Base-by-base conservation (phyloP, 805 yeast species). In the Dipodascus geniculatus region DNA sequence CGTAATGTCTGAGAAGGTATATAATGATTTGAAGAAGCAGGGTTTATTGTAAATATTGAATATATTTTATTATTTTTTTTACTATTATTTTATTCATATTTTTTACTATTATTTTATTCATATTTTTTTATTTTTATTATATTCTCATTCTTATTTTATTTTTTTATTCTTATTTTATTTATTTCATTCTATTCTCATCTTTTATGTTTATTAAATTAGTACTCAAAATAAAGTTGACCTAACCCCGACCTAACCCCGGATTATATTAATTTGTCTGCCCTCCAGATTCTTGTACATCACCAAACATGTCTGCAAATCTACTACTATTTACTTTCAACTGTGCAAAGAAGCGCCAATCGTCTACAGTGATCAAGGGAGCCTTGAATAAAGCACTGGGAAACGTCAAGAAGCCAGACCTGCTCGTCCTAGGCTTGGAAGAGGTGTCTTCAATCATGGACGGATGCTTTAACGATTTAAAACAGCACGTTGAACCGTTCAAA, bases 1-100 rank as follows among this genome's bases (percentile, higher is more conserved):
- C 64, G 96, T 87, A 16, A 85, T 91, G 95, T 78, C 85, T 33
- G 83, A 82, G 60, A 79, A 80, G 60, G 90, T 87, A 48, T 91
- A 87, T 67, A 75, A 82, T 19, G 97, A 93, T 59, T 73, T 91
- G 65, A 86, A 87, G 68, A 83, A 80, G 59, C 98, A 91, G 69
- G 98, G 97, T 0, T 71, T 91, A 51, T 60, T 88, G 28, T 89
- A 69, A 53, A 28, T 28, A n/a, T n/a, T n/a, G n/a, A n/a, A n/a
- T n/a, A n/a, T n/a, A n/a, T n/a, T n/a, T n/a, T n/a, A n/a, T n/a
- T n/a, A n/a, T n/a, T n/a, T n/a, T n/a, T n/a, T n/a, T n/a, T n/a
- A n/a, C n/a, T n/a, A n/a, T n/a, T n/a, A n/a, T n/a, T n/a, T n/a
- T n/a, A n/a, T n/a, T n/a, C n/a, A n/a, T n/a, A n/a, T n/a, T n/a